A percentile compares a stretch with the other conserved stretches of the same genome.
Evolutionary conservation across 1,139 yeast genomes (phyloP).

Genomic region (Geotrichum histeridarum): DNA sequence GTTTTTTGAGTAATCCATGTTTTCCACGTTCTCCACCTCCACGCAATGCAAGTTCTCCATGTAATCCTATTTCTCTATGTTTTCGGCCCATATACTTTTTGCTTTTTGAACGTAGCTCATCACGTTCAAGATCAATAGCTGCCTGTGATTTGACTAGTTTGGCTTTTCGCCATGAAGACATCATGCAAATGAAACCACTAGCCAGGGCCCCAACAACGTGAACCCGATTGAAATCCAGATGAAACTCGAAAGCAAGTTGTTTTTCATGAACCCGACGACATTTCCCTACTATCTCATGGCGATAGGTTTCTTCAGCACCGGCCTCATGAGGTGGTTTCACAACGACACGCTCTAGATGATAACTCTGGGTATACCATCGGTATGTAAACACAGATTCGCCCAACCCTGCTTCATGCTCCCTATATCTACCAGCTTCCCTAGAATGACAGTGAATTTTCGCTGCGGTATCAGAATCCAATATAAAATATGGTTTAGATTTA

Average conservation of each 20-base stretch:
- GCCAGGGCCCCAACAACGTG: slow-evolving; percentile 8
- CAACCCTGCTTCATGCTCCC: slow-evolving; percentile 4
- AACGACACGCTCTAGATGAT: slow-evolving; percentile 12
- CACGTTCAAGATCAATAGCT: slow-evolving; percentile 9
- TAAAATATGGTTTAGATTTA: background rate
- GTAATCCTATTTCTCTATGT: too few relatives aligned
- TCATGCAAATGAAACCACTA: slow-evolving; percentile 13
- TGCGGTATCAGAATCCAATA: background rate
- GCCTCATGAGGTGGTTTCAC: background rate
- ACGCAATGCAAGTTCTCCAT: too few relatives aligned
- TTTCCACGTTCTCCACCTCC: too few relatives aligned
- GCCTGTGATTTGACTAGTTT: slow-evolving; percentile 11
- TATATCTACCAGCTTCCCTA: slow-evolving; percentile 3
- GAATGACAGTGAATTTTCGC: background rate
- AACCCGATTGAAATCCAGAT: slow-evolving; percentile 3
- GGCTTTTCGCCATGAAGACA: slow-evolving; percentile 10
- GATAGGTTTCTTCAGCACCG: background rate
- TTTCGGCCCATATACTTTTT: background rate
- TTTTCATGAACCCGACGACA: slow-evolving; percentile 6
- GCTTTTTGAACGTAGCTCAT: background rate
- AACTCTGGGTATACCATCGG: slow-evolving; percentile 11
- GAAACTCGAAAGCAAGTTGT: slow-evolving; percentile 6
- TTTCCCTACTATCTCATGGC: slow-evolving; percentile 11
- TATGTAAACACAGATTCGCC: slow-evolving; percentile 1
- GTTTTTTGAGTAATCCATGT: too few relatives aligned